Percentiles rank a stretch among this genome's conserved stretches.
Evolutionary conservation across 2,329 filamentous ascomycete species (phyloP).

Genomic region (Plenodomus lindquistii): DNA sequence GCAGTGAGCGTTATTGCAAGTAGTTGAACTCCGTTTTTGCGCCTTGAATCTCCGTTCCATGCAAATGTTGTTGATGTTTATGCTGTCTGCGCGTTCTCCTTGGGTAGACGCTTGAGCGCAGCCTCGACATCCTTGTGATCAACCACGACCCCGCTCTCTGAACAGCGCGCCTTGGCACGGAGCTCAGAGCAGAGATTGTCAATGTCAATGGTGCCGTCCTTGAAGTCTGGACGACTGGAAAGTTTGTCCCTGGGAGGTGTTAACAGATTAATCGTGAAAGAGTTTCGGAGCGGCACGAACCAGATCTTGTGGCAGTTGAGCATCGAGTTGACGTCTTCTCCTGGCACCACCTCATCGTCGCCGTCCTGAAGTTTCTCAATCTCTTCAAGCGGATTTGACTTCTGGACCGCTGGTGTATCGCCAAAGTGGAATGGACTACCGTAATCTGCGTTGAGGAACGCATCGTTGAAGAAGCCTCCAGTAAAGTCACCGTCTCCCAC

Average conservation of each 20-base stretch:
- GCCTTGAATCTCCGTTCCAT: not conserved
- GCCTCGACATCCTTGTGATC: constrained; percentile 85
- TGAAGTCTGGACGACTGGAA: constrained; percentile 83
- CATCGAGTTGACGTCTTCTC: constrained; percentile 63
- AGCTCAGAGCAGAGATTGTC: constrained; percentile 91
- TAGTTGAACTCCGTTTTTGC: too few species aligned
- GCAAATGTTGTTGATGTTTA: not conserved
- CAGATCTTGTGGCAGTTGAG: constrained; percentile 91
- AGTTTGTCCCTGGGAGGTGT: constrained; percentile 77
- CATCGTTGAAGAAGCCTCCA: constrained; percentile 74
- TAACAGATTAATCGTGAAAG: constrained; percentile 4
- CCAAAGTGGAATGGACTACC: constrained; percentile 76
- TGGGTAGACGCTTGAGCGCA: constrained; percentile 51
- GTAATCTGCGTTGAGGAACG: constrained; percentile 77
- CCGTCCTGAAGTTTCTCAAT: constrained; percentile 77
- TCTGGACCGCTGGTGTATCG: constrained; percentile 51
- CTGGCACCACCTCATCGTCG: constrained; percentile 67
- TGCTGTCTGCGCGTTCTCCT: constrained; percentile 16
- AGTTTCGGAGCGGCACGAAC: constrained; percentile 58
- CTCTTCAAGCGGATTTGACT: constrained; percentile 70
- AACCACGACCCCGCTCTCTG: constrained; percentile 85
- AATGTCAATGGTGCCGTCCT: constrained; percentile 89
- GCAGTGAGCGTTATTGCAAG: too few species aligned
- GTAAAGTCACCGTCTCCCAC: constrained; percentile 68
- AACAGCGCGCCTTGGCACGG: constrained; percentile 94